Percentiles rank a stretch among this genome's conserved stretches.
Conservation (phyloP, 805 yeast species). For the Saccharomycopsis malanga region DNA sequence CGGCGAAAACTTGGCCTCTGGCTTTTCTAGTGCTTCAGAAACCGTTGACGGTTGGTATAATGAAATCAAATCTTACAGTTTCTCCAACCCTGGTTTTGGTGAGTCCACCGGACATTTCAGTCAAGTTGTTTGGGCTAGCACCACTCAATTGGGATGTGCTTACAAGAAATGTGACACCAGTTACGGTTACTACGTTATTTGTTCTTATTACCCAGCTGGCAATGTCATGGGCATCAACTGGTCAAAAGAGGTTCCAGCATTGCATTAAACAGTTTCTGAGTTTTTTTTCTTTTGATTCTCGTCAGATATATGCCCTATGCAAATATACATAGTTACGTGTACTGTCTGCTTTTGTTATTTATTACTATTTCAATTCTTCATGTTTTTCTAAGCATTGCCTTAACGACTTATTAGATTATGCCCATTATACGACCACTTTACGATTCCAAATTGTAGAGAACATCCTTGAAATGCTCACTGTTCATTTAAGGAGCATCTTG, state of each 20-base stretch:
- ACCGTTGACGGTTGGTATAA: slow-evolving; percentile 74
- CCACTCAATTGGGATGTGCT: slow-evolving; percentile 67
- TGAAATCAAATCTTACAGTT: slow-evolving; percentile 49
- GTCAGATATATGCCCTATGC: too few species aligned
- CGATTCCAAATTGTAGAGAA: too few species aligned
- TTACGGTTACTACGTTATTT: slow-evolving; percentile 55
- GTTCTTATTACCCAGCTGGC: slow-evolving; percentile 73
- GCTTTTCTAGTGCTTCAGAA: slow-evolving; percentile 42
- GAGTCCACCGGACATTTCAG: slow-evolving; percentile 71
- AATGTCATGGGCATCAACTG: slow-evolving; percentile 42
- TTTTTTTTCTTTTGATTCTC: background rate
- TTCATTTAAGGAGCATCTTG: too few species aligned
- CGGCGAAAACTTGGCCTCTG: slow-evolving; percentile 82
- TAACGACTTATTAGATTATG: too few species aligned
- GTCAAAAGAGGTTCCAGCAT: slow-evolving; percentile 14
- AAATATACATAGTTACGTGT: too few species aligned
- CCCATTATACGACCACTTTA: too few species aligned
- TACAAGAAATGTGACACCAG: slow-evolving; percentile 44
- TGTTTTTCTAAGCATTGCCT: too few species aligned
- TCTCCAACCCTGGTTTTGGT: slow-evolving; percentile 37
- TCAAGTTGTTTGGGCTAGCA: slow-evolving; percentile 65
- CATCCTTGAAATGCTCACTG: too few species aligned
- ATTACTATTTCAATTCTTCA: too few species aligned
- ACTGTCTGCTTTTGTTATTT: too few species aligned
- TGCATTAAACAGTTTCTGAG: background rate